These are phyloP conservation scores for Ophiognomonia clavigignenti-juglandacearum DNA, from an alignment of 2,329 filamentous ascomycete species.

Conservation along the genomic window DNA sequence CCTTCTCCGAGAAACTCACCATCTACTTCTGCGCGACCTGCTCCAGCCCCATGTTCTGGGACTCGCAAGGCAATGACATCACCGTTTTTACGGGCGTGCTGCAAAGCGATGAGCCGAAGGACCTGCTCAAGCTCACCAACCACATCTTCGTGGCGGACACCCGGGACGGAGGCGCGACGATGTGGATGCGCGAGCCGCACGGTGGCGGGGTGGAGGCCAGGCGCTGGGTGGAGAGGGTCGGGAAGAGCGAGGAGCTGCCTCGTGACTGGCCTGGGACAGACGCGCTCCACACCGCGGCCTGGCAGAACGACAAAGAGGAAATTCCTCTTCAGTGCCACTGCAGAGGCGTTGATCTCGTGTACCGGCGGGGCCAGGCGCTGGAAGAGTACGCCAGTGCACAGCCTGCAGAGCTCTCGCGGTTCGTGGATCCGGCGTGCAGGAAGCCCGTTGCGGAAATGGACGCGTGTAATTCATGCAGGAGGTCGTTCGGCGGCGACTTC, in stretches of 20 bases:
- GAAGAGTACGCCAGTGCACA: conserved; percentile 22
- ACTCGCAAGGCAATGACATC: conserved; percentile 10
- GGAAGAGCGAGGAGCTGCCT: conserved; percentile 24
- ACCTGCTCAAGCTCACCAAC: conserved; percentile 27
- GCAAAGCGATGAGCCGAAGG: conserved; percentile 22
- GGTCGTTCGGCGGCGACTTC: conserved; percentile 36
- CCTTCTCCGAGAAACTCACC: conserved; percentile 27
- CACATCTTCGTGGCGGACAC: conserved; percentile 47
- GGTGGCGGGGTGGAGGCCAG: conserved; percentile 21
- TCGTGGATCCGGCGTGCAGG: conserved; percentile 36
- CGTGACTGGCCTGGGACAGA: conserved; percentile 21
- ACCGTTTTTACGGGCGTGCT: conserved; percentile 35
- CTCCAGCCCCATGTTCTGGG: conserved; percentile 38
- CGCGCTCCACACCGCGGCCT: conserved; percentile 11
- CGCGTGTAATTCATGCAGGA: conserved; percentile 42
- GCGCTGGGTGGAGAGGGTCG: conserved; percentile 22
- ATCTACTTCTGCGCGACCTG: conserved; percentile 40
- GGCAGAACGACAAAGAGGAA: conserved; percentile 17
- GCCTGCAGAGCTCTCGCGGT: conserved; percentile 32
- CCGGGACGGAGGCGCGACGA: conserved; percentile 44
- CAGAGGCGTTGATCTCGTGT: conserved; percentile 37
- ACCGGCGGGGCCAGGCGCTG: conserved; percentile 27
- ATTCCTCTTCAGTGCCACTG: conserved; percentile 41
- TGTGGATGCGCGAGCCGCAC: conserved; percentile 37
- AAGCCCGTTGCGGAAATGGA: conserved; percentile 37